These are phyloP conservation scores for Eucalyptus victrix DNA, from an alignment of 345 rosid species.

Conservation along the genomic window DNA sequence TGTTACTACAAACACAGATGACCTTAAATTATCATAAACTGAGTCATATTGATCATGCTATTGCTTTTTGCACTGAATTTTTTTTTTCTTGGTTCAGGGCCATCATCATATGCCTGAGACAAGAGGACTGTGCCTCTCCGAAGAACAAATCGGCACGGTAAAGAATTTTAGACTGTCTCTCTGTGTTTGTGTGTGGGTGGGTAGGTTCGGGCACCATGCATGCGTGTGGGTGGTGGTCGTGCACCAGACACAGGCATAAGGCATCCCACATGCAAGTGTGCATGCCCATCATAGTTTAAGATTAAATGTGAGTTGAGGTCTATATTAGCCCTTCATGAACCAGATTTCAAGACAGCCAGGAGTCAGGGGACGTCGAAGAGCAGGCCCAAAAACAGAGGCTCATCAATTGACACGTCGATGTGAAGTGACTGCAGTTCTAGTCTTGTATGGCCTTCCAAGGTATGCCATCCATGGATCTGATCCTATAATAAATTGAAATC, in stretches of 20 bases:
- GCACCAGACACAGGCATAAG: not conserved
- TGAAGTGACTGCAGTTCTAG: slow-evolving; percentile 94
- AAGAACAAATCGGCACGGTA: slow-evolving; percentile 83
- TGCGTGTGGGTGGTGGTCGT: not conserved
- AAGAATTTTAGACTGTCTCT: not conserved
- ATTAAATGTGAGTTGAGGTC: not conserved
- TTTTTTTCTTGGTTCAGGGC: slow-evolving; percentile 35
- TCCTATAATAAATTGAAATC: not conserved
- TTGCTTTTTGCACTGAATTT: not conserved
- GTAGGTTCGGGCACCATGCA: not conserved
- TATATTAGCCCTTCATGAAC: not conserved
- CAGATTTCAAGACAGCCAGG: slow-evolving; percentile 59
- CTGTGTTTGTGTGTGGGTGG: not conserved
- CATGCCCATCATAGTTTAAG: not conserved
- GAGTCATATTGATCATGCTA: not conserved
- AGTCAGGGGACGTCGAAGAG: slow-evolving; percentile 27
- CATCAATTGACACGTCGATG: slow-evolving; percentile 61
- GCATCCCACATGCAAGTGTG: not conserved
- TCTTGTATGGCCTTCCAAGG: slow-evolving; percentile 95
- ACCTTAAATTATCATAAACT: not conserved
- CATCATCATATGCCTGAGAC: slow-evolving; percentile 98
- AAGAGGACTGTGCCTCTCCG: slow-evolving; percentile 96
- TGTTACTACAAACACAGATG: not conserved
- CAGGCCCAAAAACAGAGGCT: slow-evolving; percentile 60
- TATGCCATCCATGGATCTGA: not conserved